A percentile compares a stretch with the other conserved stretches of the same genome.
phyloP scores from a whole-genome alignment of 140 eudicot species.

The Cichorium intybus region DNA sequence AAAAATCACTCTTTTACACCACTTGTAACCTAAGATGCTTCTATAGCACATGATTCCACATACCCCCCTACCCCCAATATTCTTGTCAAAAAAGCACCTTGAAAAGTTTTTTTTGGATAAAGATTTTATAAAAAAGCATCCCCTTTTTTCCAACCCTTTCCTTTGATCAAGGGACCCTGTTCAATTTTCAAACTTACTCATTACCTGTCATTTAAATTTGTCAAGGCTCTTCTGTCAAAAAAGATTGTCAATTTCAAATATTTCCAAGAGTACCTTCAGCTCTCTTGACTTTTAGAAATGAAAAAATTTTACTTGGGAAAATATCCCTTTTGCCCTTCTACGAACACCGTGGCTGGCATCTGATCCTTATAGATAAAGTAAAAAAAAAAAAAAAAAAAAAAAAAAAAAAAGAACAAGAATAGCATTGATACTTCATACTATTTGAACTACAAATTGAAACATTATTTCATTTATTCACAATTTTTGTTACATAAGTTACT shows the following conservation, averaged over 20 bases:
- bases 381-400: constrained; percentile 1
- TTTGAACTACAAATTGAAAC: constrained; percentile 2
- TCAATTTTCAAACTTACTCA: constrained; percentile 45
- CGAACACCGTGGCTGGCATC: constrained; percentile 39
- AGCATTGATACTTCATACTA: constrained; percentile 39
- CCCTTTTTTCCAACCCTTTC: constrained; percentile 42
- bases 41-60: constrained; percentile 47
- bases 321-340: constrained; percentile 8
- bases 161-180: constrained; percentile 47
- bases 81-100: constrained; percentile 47
- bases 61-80: constrained; percentile 17
- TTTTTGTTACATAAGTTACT: constrained; percentile 14
- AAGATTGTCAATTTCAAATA: constrained; percentile 24
- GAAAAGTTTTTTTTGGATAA: constrained; percentile 36
- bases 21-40: constrained; percentile 42
- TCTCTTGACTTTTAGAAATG: not conserved
- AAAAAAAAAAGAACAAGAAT: constrained; percentile 9
- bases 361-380: constrained; percentile 46
- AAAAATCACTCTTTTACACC: constrained; percentile 32
- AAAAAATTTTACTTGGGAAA: constrained; percentile 3
- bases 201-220: constrained; percentile 38
- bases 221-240: constrained; percentile 21
- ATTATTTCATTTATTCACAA: constrained; percentile 19
- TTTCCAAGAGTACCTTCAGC: constrained; percentile 1
- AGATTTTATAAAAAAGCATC: constrained; percentile 50